Percentiles rank a stretch among this genome's conserved stretches.
These are phyloP conservation scores for Ogataea haglerorum DNA, from an alignment of 805 yeast genomes.

Conservation along the genomic window DNA sequence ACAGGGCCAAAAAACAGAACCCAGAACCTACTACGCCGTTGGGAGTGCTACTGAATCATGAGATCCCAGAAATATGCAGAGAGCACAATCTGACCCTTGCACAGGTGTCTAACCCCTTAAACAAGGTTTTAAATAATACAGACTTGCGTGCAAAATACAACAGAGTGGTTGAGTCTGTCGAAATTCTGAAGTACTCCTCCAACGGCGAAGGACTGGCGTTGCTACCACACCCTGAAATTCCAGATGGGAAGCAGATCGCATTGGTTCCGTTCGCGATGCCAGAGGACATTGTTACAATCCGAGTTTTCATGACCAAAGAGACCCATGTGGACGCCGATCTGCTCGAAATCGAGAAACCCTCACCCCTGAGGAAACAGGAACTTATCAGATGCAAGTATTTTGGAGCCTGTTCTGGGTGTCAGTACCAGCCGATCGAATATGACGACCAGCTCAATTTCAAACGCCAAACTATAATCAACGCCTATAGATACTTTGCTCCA, in stretches of 20 bases:
- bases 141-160: slow-evolving; percentile 42
- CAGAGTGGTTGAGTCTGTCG: slow-evolving; percentile 54
- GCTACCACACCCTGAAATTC: slow-evolving; percentile 55
- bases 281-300: slow-evolving; percentile 71
- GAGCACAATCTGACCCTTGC: slow-evolving; percentile 41
- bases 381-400: slow-evolving; percentile 78
- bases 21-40: slow-evolving; percentile 75
- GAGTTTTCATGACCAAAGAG: slow-evolving; percentile 76
- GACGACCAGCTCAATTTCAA: slow-evolving; percentile 70
- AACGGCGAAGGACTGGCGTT: slow-evolving; percentile 87
- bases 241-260: slow-evolving; percentile 51
- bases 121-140: slow-evolving; percentile 57
- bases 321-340: slow-evolving; percentile 73
- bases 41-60: slow-evolving; percentile 68
- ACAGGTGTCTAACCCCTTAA: slow-evolving; percentile 63
- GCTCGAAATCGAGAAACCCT: slow-evolving; percentile 38
- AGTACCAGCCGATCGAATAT: slow-evolving; percentile 78
- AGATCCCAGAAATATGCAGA: slow-evolving; percentile 58
- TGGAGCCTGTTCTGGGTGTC: slow-evolving; percentile 94
- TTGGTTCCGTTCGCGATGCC: slow-evolving; percentile 85
- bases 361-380: slow-evolving; percentile 48
- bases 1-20: slow-evolving; percentile 58
- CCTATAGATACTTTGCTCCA: slow-evolving; percentile 76
- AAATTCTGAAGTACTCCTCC: slow-evolving; percentile 58
- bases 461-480: slow-evolving; percentile 70